Percentiles rank a stretch among this genome's conserved stretches.
Conservation (phyloP, 345 rosid genomes). For the Citrus cavaleriei region DNA sequence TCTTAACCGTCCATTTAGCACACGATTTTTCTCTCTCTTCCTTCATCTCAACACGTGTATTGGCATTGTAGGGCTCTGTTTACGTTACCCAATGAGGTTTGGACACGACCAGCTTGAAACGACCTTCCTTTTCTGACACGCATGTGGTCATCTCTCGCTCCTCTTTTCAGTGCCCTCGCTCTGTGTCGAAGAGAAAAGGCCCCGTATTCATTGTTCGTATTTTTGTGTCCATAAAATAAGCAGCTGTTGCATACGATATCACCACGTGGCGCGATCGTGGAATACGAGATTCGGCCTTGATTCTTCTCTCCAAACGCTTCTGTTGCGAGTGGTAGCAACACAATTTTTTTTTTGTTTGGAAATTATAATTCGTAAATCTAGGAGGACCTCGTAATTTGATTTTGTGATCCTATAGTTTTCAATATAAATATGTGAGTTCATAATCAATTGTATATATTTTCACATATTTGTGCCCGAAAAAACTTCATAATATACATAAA, state of each 20-base stretch:
- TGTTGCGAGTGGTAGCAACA: not conserved
- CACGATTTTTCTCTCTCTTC: constrained; percentile 11
- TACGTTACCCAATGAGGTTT: constrained; percentile 51
- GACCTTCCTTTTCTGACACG: constrained; percentile 57
- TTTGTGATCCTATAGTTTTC: no score
- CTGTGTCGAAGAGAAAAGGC: not conserved
- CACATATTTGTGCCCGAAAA: no score
- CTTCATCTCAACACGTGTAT: constrained; percentile 35
- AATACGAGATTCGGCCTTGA: constrained; percentile 31
- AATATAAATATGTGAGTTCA: no score
- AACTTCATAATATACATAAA: no score
- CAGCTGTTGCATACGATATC: constrained; percentile 6
- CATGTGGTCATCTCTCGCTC: constrained; percentile 59
- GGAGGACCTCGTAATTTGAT: no score
- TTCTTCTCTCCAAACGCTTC: constrained; percentile 17
- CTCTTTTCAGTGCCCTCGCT: not conserved
- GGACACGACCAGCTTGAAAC: constrained; percentile 29
- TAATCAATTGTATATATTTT: no score
- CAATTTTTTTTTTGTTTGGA: not conserved
- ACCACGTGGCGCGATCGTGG: constrained; percentile 46
- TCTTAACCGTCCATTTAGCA: constrained; percentile 50
- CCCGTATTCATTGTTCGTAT: not conserved
- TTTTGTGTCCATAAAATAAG: not conserved
- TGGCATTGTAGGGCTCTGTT: not conserved
- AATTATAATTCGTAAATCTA: not conserved